Conservation (phyloP, 371 early-diverging fungal species). For the Mortierella sp. region DNA sequence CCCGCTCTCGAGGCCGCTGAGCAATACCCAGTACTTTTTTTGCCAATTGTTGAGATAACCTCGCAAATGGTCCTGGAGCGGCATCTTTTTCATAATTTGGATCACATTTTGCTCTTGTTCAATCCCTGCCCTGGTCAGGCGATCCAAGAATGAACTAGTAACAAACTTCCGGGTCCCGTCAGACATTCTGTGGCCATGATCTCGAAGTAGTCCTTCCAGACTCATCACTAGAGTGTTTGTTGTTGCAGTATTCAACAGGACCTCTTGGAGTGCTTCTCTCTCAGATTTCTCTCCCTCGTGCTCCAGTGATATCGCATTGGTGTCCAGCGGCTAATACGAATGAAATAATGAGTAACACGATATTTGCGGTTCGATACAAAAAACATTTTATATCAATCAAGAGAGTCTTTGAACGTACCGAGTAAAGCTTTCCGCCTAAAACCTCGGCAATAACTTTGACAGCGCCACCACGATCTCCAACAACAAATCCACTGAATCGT, state of each 20-base stretch:
- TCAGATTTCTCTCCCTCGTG: conserved; percentile 32
- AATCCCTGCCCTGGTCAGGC: conserved; percentile 40
- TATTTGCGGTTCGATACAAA: neutral
- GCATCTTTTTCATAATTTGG: conserved; percentile 32
- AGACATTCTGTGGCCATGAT: conserved; percentile 54
- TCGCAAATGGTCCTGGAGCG: conserved; percentile 47
- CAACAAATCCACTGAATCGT: conserved; percentile 59
- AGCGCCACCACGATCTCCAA: conserved; percentile 53
- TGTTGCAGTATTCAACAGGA: conserved; percentile 44
- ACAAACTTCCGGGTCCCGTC: conserved; percentile 52
- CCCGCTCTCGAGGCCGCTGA: conserved; percentile 62
- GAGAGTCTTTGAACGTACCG: conserved; percentile 17
- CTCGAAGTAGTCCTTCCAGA: conserved; percentile 48
- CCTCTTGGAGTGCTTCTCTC: conserved; percentile 29
- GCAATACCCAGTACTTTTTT: conserved; percentile 69
- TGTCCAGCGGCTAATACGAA: conserved; percentile 34
- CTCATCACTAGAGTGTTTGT: conserved; percentile 55
- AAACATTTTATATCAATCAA: neutral
- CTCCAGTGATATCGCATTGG: conserved; percentile 24
- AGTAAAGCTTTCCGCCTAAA: conserved; percentile 39
- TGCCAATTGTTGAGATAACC: conserved; percentile 56
- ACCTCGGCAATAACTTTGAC: conserved; percentile 55
- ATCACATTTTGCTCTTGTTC: conserved; percentile 45
- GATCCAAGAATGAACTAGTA: conserved; percentile 49
- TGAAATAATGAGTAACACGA: neutral